These are phyloP conservation scores for Histomonas meleagridis DNA, from an alignment of 208 protist species.

Conservation along the genomic window DNA sequence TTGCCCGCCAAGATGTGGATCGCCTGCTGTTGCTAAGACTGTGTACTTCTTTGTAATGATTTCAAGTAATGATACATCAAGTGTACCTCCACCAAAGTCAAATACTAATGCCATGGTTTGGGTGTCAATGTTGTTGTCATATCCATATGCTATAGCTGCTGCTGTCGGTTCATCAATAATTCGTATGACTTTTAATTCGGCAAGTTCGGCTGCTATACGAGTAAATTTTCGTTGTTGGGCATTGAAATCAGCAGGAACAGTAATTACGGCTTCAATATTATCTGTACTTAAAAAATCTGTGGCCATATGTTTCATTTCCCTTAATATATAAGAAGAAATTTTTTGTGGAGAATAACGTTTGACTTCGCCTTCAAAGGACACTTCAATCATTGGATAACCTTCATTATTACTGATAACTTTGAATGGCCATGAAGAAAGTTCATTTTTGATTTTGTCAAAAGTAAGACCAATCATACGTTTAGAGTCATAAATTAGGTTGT, in stretches of 20 bases:
- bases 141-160: conserved; percentile 87
- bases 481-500: conserved; percentile 74
- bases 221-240: conserved; percentile 86
- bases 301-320: too few relatives aligned
- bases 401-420: conserved; percentile 62
- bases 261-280: conserved; percentile 85
- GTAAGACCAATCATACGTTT: conserved; percentile 72
- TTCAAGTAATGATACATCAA: not conserved
- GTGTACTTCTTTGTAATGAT: conserved; percentile 69
- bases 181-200: conserved; percentile 76
- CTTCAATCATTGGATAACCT: conserved; percentile 60
- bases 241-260: conserved; percentile 96
- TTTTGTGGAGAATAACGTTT: conserved; percentile 67
- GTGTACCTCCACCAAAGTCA: not conserved
- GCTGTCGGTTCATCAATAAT: conserved; percentile 97
- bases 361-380: conserved; percentile 64
- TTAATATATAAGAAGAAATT: too few relatives aligned
- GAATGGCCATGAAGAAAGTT: conserved; percentile 72
- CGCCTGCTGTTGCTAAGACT: conserved; percentile 72
- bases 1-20: conserved; percentile 81
- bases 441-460: conserved; percentile 60
- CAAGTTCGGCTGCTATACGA: conserved; percentile 84
- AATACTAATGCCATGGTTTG: conserved; percentile 51
- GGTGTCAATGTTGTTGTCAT: conserved; percentile 68
- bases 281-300: too few relatives aligned